phyloP scores from a whole-genome alignment of 2,329 filamentous ascomycete genomes.

The Hypoxylon sp. region DNA sequence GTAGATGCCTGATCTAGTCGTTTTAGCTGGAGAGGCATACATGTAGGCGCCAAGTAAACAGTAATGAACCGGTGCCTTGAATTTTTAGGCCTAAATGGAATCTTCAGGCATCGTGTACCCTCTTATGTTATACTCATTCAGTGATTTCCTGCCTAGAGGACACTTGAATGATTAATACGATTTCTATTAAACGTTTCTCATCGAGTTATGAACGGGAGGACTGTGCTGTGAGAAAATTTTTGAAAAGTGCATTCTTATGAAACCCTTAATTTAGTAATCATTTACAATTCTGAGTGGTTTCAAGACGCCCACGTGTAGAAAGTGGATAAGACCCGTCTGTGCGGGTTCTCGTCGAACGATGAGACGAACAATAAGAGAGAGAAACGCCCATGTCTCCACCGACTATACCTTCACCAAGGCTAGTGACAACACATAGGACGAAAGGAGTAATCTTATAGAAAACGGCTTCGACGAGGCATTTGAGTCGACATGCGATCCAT shows the following conservation, averaged over 20 bases:
- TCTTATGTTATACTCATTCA: neutral
- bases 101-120: neutral
- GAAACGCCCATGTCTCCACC: constrained; percentile 21
- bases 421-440: constrained; percentile 1
- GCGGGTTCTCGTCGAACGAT: constrained; percentile 30
- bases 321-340: constrained; percentile 24
- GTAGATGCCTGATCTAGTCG: neutral
- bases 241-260: constrained; percentile 8
- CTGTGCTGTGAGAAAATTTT: neutral
- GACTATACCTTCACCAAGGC: constrained; percentile 17
- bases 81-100: neutral
- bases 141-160: too few relatives aligned
- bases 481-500: constrained; percentile 4
- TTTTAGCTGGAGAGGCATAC: neutral
- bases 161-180: neutral
- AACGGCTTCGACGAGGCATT: constrained; percentile 1
- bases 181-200: neutral
- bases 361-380: constrained; percentile 28
- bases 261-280: constrained; percentile 25
- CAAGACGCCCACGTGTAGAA: constrained; percentile 25
- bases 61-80: neutral
- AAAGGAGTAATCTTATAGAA: neutral
- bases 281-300: neutral
- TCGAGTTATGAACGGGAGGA: neutral
- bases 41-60: neutral